A percentile compares a stretch with the other conserved stretches of the same genome.
Conservation (phyloP, 176 grass and related monocot genomes). For the Phoenix roebelenii region DNA sequence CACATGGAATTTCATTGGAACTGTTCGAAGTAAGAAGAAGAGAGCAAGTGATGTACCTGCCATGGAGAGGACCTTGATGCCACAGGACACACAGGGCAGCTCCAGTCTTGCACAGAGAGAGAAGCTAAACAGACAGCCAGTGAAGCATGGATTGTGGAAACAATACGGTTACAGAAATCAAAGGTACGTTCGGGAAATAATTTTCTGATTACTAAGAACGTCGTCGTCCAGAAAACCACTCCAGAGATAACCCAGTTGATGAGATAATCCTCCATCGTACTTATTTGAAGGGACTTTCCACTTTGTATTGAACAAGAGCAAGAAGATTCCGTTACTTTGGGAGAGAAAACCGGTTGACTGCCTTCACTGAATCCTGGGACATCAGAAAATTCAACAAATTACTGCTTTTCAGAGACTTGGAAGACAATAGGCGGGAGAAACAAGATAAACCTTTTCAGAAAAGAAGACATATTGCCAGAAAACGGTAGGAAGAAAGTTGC, state of each 20-base stretch:
- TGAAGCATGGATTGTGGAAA: constrained; percentile 44
- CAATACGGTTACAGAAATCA: constrained; percentile 62
- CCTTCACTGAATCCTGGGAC: no score
- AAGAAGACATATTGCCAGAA: no score
- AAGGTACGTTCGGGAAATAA: constrained; percentile 37
- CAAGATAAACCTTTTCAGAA: no score
- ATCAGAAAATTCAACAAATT: no score
- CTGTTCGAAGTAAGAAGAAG: not conserved
- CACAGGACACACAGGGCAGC: constrained; percentile 39
- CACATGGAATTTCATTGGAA: no score
- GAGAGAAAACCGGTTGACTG: no score
- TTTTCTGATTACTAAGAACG: constrained; percentile 33
- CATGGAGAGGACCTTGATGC: constrained; percentile 36
- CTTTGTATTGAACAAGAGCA: no score
- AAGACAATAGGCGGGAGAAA: no score
- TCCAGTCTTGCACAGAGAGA: constrained; percentile 46
- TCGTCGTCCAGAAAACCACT: constrained; percentile 41
- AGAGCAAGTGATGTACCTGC: constrained; percentile 5
- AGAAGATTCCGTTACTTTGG: no score
- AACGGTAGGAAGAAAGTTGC: no score
- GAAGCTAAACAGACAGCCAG: constrained; percentile 39
- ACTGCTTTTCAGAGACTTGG: no score
- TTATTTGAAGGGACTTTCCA: no score
- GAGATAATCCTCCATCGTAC: constrained; percentile 17
- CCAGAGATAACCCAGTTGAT: constrained; percentile 31